Evolutionary conservation across 495 filamentous ascomycete species (phyloP).

Genomic region (Aspergillus kassunensis): DNA sequence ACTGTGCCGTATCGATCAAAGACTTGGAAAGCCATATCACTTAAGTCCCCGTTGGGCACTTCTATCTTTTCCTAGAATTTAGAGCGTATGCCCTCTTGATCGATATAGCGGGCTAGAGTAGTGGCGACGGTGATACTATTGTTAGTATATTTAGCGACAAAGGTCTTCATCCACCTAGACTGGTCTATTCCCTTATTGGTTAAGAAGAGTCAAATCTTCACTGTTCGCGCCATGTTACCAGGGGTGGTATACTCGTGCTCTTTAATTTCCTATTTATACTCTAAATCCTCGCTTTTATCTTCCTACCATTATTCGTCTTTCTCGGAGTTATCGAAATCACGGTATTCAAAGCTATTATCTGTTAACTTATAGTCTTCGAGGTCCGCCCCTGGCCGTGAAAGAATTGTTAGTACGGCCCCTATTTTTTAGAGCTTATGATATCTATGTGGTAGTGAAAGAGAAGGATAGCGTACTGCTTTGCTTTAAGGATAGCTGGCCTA

Average conservation of each 20-base stretch:
- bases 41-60: constrained; percentile 8
- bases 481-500: constrained; percentile 3
- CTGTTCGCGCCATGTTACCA: constrained; percentile 15
- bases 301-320: constrained; percentile 19
- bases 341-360: constrained; percentile 12
- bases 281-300: constrained; percentile 18
- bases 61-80: constrained; percentile 22
- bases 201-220: constrained; percentile 20
- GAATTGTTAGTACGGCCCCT: constrained; percentile 14
- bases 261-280: constrained; percentile 16
- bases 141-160: constrained; percentile 20
- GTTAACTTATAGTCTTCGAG: constrained; percentile 9
- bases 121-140: constrained; percentile 17
- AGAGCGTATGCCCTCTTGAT: constrained; percentile 14
- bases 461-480: constrained; percentile 8
- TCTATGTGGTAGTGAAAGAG: constrained; percentile 8
- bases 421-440: constrained; percentile 5
- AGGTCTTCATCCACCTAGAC: constrained; percentile 16
- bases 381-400: constrained; percentile 13
- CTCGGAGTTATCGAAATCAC: constrained; percentile 13
- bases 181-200: constrained; percentile 10
- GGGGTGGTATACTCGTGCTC: constrained; percentile 20
- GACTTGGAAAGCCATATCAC: constrained; percentile 17
- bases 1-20: constrained; percentile 33
- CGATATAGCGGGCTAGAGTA: constrained; percentile 20